Conservation (phyloP, 2,329 filamentous ascomycete genomes). For the Fusarium devonianum region DNA sequence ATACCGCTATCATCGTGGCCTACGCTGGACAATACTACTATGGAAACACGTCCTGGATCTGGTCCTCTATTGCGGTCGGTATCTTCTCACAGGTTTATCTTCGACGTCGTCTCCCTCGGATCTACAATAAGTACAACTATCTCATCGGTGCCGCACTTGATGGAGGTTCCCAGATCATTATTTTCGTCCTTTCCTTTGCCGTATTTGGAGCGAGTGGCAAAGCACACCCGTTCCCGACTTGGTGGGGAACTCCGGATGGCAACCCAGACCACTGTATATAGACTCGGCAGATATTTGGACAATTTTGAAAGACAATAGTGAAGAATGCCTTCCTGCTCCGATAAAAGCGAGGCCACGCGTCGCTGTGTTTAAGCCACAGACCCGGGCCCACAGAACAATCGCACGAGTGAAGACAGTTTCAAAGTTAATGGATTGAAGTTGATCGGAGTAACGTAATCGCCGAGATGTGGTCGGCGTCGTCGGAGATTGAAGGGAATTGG, state of each 20-base stretch:
- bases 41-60: constrained; percentile 48
- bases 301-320: no score
- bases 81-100: constrained; percentile 43
- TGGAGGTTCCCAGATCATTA: constrained; percentile 39
- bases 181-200: constrained; percentile 41
- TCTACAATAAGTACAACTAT: constrained; percentile 43
- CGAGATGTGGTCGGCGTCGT: no score
- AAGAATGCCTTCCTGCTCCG: no score
- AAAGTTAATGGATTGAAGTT: no score
- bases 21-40: constrained; percentile 51
- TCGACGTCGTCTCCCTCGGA: constrained; percentile 30
- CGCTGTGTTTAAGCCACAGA: no score
- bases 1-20: constrained; percentile 45
- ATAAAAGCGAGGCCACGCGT: no score
- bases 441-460: no score
- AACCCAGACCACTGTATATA: not conserved
- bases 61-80: constrained; percentile 45
- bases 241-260: not conserved
- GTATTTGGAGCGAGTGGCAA: constrained; percentile 37
- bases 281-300: not conserved
- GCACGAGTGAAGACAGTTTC: no score
- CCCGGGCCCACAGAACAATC: no score
- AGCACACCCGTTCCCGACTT: constrained; percentile 26
- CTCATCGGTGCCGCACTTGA: constrained; percentile 40
- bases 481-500: no score